phyloP scores from a whole-genome alignment of 169 alveolate species.

The Plasmodium cynomolgi region DNA sequence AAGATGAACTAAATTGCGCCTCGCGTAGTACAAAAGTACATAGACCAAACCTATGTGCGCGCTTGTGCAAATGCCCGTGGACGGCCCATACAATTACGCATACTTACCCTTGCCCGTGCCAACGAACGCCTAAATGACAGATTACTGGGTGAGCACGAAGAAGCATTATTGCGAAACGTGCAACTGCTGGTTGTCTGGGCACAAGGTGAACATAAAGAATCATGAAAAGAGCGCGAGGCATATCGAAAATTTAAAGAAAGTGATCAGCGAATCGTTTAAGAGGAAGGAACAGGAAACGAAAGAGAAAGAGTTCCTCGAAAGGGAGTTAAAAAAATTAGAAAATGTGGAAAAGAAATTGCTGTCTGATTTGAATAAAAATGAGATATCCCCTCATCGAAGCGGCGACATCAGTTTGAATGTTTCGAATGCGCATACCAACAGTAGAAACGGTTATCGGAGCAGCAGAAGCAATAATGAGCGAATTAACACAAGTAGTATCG shows the following conservation, averaged over 20 bases:
- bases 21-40: background rate
- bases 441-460: background rate
- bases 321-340: conserved; percentile 59
- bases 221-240: conserved; percentile 72
- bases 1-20: background rate
- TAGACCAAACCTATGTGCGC: background rate
- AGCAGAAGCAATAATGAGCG: conserved; percentile 13
- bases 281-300: conserved; percentile 71
- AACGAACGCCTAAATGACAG: conserved; percentile 41
- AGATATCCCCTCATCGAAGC: background rate
- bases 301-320: conserved; percentile 58
- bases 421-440: background rate
- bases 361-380: conserved; percentile 35
- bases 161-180: conserved; percentile 76
- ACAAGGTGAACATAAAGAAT: conserved; percentile 60
- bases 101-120: background rate
- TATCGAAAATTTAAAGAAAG: conserved; percentile 45
- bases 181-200: conserved; percentile 73
- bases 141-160: conserved; percentile 69
- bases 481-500: background rate
- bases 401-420: background rate
- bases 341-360: conserved; percentile 49
- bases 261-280: conserved; percentile 54
- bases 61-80: background rate
- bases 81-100: background rate